Conservation (phyloP, 2,329 filamentous ascomycete genomes). For the Colletotrichum sp. region DNA sequence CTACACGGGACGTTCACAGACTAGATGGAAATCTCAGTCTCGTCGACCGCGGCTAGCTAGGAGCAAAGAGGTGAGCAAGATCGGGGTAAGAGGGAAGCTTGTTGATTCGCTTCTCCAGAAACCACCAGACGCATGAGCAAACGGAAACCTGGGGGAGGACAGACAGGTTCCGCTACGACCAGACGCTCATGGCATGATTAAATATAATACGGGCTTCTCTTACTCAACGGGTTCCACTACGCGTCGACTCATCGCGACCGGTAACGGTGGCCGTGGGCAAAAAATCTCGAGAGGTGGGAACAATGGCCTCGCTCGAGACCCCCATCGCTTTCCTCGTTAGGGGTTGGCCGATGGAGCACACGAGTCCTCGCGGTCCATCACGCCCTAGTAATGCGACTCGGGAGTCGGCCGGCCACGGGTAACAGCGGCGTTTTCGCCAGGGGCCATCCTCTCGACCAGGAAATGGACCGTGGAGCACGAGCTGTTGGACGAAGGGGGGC, state of each 20-base stretch:
- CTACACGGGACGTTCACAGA: background rate
- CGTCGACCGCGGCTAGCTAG: constrained; percentile 3
- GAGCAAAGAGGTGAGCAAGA: background rate
- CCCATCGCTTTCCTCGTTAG: constrained; percentile 3
- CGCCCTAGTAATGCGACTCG: constrained; percentile 4
- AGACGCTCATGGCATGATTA: constrained; percentile 14
- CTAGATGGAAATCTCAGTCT: background rate
- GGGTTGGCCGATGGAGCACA: constrained; percentile 14
- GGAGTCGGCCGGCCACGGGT: constrained; percentile 16
- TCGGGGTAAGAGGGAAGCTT: background rate
- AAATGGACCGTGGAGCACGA: background rate
- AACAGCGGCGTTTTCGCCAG: constrained; percentile 3
- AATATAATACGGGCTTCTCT: constrained; percentile 12
- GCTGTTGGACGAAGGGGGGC: background rate
- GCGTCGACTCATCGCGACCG: constrained; percentile 19
- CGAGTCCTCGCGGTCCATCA: background rate
- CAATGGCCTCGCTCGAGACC: constrained; percentile 9
- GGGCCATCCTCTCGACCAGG: background rate
- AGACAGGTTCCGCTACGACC: background rate
- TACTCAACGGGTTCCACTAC: constrained; percentile 16
- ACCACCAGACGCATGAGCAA: constrained; percentile 14
- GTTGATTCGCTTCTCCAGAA: constrained; percentile 15
- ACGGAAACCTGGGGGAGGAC: background rate
- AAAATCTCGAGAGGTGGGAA: constrained; percentile 16
- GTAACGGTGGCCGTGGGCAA: constrained; percentile 6